Percentiles rank a stretch among this genome's conserved stretches.
phyloP scores from a whole-genome alignment of 192 early-diverging fungal species.

The Backusella tuberculispora region DNA sequence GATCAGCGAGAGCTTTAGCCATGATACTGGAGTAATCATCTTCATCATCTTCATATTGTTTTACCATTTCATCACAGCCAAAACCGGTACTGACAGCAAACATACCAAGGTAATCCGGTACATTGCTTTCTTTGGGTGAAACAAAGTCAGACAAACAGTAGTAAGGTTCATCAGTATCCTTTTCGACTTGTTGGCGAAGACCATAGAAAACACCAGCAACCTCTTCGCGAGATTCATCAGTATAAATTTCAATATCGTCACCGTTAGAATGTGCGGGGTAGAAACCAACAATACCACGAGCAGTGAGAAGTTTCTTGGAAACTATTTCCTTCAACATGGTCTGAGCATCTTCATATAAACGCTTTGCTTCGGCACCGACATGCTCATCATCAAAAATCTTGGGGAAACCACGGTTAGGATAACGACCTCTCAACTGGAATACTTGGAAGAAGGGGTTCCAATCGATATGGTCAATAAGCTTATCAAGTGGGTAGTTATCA shows the following conservation, averaged over 20 bases:
- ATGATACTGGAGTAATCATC: constrained; percentile 95
- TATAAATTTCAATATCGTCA: constrained; percentile 90
- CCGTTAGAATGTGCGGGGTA: constrained; percentile 88
- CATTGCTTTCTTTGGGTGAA: constrained; percentile 73
- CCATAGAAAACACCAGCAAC: constrained; percentile 81
- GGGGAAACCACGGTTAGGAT: constrained; percentile 96
- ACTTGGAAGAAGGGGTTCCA: constrained; percentile 99
- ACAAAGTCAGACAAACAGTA: constrained; percentile 92
- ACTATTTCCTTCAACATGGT: constrained; percentile 82
- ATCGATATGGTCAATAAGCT: constrained; percentile 86
- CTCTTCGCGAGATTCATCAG: constrained; percentile 70
- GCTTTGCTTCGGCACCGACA: constrained; percentile 90
- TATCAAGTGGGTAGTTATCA: constrained; percentile 75
- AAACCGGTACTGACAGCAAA: constrained; percentile 92
- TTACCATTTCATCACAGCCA: constrained; percentile 86
- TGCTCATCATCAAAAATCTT: constrained; percentile 97
- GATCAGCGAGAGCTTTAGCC: constrained; percentile 94
- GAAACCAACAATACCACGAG: constrained; percentile 83
- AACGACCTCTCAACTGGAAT: constrained; percentile 93
- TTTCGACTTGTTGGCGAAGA: constrained; percentile 86
- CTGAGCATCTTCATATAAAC: constrained; percentile 86
- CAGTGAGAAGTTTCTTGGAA: constrained; percentile 70
- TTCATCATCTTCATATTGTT: constrained; percentile 75
- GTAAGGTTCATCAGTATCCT: constrained; percentile 86
- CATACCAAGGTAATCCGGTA: constrained; percentile 88